These are phyloP conservation scores for Marchantia paleacea DNA, from an alignment of 225 moss, liverwort and hornwort species.

Conservation along the genomic window DNA sequence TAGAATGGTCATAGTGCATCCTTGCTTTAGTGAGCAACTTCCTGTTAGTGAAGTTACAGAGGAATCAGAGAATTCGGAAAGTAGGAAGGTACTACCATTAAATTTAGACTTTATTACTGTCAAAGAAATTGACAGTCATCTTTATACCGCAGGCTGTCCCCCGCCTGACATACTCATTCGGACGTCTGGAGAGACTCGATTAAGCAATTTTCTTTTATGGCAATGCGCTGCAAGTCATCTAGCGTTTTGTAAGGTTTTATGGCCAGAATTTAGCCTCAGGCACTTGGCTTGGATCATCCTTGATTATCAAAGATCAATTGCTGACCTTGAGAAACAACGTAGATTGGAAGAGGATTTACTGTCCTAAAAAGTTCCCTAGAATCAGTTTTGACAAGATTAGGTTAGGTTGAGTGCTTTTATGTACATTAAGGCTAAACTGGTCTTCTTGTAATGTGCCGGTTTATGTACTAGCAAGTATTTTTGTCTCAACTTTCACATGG, in stretches of 20 bases:
- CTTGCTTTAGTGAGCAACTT: conserved; percentile 5
- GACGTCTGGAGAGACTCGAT: conserved; percentile 49
- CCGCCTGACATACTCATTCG: conserved; percentile 45
- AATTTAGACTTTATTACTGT: conserved; percentile 31
- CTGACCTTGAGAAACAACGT: conserved; percentile 30
- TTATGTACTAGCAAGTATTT: not conserved
- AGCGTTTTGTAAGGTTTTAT: conserved; percentile 42
- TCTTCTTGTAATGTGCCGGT: conserved; percentile 15
- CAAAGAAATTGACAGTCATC: conserved; percentile 38
- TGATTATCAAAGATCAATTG: conserved; percentile 38
- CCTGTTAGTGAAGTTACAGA: not conserved
- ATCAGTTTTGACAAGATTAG: conserved; percentile 6
- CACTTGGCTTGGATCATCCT: conserved; percentile 43
- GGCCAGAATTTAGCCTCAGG: conserved; percentile 45
- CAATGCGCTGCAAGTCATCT: conserved; percentile 41
- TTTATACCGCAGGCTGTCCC: conserved; percentile 48
- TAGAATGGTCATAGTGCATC: not conserved
- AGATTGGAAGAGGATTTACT: conserved; percentile 25
- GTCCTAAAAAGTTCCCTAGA: not conserved
- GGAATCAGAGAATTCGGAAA: conserved; percentile 14
- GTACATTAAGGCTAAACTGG: not conserved
- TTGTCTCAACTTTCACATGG: not conserved
- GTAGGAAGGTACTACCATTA: conserved; percentile 7
- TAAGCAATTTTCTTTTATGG: conserved; percentile 53
- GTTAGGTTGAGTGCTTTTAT: not conserved